Percentiles rank a stretch among this genome's conserved stretches.
Conservation (phyloP, 805 yeast genomes). For the Candida awuae region DNA sequence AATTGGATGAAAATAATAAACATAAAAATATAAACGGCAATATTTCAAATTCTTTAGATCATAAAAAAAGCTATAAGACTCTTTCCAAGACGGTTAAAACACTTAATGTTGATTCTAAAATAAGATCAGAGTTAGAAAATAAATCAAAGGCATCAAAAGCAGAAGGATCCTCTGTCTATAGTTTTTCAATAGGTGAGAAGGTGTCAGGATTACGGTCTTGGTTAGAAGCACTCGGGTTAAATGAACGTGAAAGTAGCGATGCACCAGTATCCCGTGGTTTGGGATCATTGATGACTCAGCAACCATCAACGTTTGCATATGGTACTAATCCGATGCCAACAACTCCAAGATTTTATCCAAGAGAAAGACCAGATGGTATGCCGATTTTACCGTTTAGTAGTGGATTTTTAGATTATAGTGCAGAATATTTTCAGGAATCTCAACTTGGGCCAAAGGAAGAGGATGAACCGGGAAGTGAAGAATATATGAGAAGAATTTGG, state of each 20-base stretch:
- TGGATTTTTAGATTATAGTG: conserved; percentile 63
- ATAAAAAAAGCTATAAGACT: no score
- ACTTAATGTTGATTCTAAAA: conserved; percentile 13
- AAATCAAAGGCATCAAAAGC: conserved; percentile 3
- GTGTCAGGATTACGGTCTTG: conserved; percentile 14
- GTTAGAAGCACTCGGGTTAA: conserved; percentile 20
- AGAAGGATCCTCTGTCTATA: conserved; percentile 11
- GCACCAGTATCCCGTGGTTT: conserved; percentile 19
- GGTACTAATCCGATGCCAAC: conserved; percentile 46
- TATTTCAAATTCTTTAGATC: no score
- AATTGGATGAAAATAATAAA: conserved; percentile 1
- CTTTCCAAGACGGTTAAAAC: no score
- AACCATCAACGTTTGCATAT: conserved; percentile 24
- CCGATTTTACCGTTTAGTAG: conserved; percentile 50
- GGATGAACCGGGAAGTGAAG: conserved; percentile 89
- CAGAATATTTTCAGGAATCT: conserved; percentile 94
- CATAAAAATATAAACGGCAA: neutral
- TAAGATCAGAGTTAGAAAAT: conserved; percentile 3
- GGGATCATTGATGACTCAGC: conserved; percentile 19
- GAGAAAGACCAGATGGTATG: conserved; percentile 22
- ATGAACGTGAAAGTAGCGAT: conserved; percentile 17
- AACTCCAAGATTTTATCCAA: conserved; percentile 45
- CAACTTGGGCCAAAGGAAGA: conserved; percentile 78
- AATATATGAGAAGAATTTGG: conserved; percentile 78
- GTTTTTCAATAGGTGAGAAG: conserved; percentile 7